Evolutionary conservation across 495 filamentous ascomycete species (phyloP).

Genomic region (Chaetomium tenue): DNA sequence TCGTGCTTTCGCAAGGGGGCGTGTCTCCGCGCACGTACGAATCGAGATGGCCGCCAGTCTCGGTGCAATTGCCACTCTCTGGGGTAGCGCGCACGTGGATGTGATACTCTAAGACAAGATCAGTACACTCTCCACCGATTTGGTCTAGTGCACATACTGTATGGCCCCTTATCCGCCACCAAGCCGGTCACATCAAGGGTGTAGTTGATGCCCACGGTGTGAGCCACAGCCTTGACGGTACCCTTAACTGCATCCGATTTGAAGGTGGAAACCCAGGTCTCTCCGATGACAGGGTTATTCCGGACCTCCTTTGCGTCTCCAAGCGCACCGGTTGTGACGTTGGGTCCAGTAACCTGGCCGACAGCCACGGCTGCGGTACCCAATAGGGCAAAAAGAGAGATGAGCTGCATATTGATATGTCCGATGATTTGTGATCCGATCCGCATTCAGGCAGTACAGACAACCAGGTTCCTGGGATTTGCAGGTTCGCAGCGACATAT

Average conservation of each 20-base stretch:
- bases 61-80: conserved; percentile 70
- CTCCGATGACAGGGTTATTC: conserved; percentile 57
- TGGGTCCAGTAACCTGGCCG: conserved; percentile 36
- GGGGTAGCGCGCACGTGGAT: conserved; percentile 71
- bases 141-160: conserved; percentile 48
- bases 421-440: too few species aligned
- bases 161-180: conserved; percentile 61
- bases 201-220: conserved; percentile 59
- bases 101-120: conserved; percentile 61
- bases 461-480: background rate
- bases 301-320: conserved; percentile 56
- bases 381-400: conserved; percentile 41
- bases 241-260: conserved; percentile 55
- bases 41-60: conserved; percentile 59
- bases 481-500: background rate
- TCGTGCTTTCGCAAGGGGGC: conserved; percentile 59
- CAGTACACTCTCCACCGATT: conserved; percentile 12
- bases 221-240: conserved; percentile 52
- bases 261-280: conserved; percentile 53
- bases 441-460: background rate
- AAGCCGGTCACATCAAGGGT: conserved; percentile 61
- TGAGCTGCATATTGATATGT: conserved; percentile 39
- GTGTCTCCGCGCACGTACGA: conserved; percentile 57
- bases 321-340: conserved; percentile 42
- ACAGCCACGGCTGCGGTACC: conserved; percentile 42